These are phyloP conservation scores for Geotrichum australiense DNA, from an alignment of 1,139 yeast species.

Conservation along the genomic window DNA sequence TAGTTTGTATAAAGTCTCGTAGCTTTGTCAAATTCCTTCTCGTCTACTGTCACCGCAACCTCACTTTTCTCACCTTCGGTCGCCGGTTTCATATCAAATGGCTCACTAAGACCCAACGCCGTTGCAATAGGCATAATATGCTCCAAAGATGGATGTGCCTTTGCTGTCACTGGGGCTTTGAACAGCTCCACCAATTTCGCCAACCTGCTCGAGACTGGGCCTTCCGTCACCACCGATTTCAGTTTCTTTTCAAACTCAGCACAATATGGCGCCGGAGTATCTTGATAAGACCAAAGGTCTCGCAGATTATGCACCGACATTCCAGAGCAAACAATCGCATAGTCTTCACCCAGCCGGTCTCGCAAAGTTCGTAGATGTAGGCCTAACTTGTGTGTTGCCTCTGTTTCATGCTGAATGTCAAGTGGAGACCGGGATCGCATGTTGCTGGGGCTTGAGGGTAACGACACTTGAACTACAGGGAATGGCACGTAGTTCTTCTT, in stretches of 20 bases:
- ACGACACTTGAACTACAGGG: slow-evolving; percentile 61
- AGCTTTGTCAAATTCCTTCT: slow-evolving; percentile 9
- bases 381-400: slow-evolving; percentile 51
- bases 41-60: neutral
- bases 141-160: slow-evolving; percentile 17
- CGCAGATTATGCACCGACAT: slow-evolving; percentile 72
- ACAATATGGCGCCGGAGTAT: slow-evolving; percentile 39
- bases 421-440: slow-evolving; percentile 8
- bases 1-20: slow-evolving; percentile 6
- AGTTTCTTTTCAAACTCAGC: slow-evolving; percentile 44
- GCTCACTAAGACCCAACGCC: slow-evolving; percentile 11
- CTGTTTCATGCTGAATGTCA: slow-evolving; percentile 31
- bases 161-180: slow-evolving; percentile 4
- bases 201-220: neutral
- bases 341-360: slow-evolving; percentile 35
- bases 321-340: slow-evolving; percentile 59
- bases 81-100: neutral
- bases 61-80: neutral
- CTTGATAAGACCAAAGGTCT: slow-evolving; percentile 36
- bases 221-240: slow-evolving; percentile 25
- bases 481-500: slow-evolving; percentile 29
- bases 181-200: slow-evolving; percentile 10
- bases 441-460: slow-evolving; percentile 33
- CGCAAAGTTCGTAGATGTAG: slow-evolving; percentile 47
- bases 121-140: slow-evolving; percentile 17